A percentile compares a stretch with the other conserved stretches of the same genome.
Evolutionary conservation across 495 filamentous ascomycete species (phyloP).

Genomic region (Aspergillus taichungensis): DNA sequence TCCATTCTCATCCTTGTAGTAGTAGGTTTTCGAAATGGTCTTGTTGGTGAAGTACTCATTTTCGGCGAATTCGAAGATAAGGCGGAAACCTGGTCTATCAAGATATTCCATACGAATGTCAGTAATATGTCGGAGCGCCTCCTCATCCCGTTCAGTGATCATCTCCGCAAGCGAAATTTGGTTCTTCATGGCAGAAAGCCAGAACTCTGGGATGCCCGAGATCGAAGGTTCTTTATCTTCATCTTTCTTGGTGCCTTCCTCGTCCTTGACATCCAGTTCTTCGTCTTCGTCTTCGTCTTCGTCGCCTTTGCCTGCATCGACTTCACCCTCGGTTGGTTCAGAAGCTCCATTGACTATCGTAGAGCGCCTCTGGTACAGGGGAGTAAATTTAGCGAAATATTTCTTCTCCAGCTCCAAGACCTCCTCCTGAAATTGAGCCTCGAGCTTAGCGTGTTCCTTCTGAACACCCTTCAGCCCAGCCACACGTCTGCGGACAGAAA

Average conservation of each 20-base stretch:
- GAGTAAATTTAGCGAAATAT: slow-evolving; percentile 97
- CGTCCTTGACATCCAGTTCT: slow-evolving; percentile 43
- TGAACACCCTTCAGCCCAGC: slow-evolving; percentile 94
- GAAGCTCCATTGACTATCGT: slow-evolving; percentile 80
- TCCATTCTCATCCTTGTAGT: slow-evolving; percentile 97
- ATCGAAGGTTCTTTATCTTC: slow-evolving; percentile 44
- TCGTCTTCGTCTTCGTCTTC: slow-evolving; percentile 64
- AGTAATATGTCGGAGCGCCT: slow-evolving; percentile 77
- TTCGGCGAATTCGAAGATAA: slow-evolving; percentile 93
- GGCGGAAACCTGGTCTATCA: slow-evolving; percentile 91
- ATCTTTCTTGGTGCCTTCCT: slow-evolving; percentile 42
- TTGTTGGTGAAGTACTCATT: slow-evolving; percentile 98
- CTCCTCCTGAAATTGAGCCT: slow-evolving; percentile 97
- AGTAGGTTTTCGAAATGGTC: slow-evolving; percentile 95
- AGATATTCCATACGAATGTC: slow-evolving; percentile 99
- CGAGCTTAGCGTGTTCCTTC: slow-evolving; percentile 96
- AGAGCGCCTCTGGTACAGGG: slow-evolving; percentile 91
- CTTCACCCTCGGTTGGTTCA: slow-evolving; percentile 80
- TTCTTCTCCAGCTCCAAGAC: slow-evolving; percentile 97
- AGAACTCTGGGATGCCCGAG: slow-evolving; percentile 93
- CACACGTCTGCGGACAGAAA: slow-evolving; percentile 82
- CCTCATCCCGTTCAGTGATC: slow-evolving; percentile 95
- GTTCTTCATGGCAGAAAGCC: slow-evolving; percentile 99
- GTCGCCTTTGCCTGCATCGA: slow-evolving; percentile 77
- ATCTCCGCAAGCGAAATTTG: slow-evolving; percentile 92